Evolutionary conservation across 805 yeast species (phyloP).

Genomic region (Pachysolen tannophilus): DNA sequence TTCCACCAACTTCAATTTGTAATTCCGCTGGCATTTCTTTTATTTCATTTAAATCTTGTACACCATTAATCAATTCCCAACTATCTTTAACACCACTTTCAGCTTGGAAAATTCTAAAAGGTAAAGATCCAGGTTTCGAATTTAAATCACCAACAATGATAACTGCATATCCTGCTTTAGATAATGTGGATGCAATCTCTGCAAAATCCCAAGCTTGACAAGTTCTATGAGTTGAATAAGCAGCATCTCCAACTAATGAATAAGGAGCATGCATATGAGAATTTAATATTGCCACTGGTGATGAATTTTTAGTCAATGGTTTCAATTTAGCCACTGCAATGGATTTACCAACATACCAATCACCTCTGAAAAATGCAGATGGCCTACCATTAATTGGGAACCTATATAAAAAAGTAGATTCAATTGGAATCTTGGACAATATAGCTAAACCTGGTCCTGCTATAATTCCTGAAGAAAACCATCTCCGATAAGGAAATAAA

Average conservation of each 20-base stretch:
- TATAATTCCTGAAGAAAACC: slow-evolving; percentile 75
- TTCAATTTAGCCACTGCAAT: slow-evolving; percentile 65
- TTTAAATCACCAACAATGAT: slow-evolving; percentile 92
- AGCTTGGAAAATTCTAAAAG: slow-evolving; percentile 61
- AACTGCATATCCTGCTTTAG: slow-evolving; percentile 73
- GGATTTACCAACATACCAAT: slow-evolving; percentile 94
- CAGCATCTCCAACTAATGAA: slow-evolving; percentile 72
- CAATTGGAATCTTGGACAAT: slow-evolving; percentile 77
- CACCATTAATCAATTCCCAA: slow-evolving; percentile 67
- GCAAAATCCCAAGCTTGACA: slow-evolving; percentile 97
- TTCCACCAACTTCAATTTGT: slow-evolving; percentile 70
- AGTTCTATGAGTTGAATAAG: slow-evolving; percentile 83
- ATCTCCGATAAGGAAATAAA: slow-evolving; percentile 55
- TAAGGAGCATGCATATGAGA: slow-evolving; percentile 99
- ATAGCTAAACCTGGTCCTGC: slow-evolving; percentile 92
- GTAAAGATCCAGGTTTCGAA: slow-evolving; percentile 79
- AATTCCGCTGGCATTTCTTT: slow-evolving; percentile 40
- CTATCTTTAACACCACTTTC: slow-evolving; percentile 71
- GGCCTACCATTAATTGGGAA: slow-evolving; percentile 94
- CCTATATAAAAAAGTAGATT: slow-evolving; percentile 66
- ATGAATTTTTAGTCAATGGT: slow-evolving; percentile 36
- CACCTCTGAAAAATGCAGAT: slow-evolving; percentile 88
- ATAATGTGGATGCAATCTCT: slow-evolving; percentile 49
- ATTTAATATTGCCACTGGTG: slow-evolving; percentile 71
- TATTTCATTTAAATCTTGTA: slow-evolving; percentile 31